Conservation (phyloP, 352 stramenopile species). For the Plasmopara viticola region DNA sequence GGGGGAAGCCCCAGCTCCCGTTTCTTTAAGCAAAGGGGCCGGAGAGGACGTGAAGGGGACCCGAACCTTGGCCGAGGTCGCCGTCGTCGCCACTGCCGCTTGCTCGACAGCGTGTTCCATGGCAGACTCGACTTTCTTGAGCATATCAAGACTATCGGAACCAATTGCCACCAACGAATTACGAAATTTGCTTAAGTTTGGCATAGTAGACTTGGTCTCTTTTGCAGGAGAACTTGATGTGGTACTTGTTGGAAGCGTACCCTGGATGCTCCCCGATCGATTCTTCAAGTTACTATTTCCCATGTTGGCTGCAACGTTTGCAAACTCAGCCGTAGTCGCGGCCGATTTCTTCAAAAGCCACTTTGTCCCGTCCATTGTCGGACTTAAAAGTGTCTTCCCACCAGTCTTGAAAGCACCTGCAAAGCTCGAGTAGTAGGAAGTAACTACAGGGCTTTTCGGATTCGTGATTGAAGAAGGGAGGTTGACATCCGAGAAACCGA, state of each 20-base stretch:
- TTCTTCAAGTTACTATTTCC: constrained; percentile 23
- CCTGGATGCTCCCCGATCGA: constrained; percentile 18
- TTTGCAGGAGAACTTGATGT: constrained; percentile 7
- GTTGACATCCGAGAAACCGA: constrained; percentile 21
- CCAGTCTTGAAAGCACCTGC: constrained; percentile 57
- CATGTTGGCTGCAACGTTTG: constrained; percentile 22
- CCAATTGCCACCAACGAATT: constrained; percentile 59
- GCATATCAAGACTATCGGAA: constrained; percentile 64
- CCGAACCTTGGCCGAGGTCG: constrained; percentile 36
- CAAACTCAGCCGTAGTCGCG: constrained; percentile 25
- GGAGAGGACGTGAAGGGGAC: constrained; percentile 29
- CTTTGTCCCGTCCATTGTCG: constrained; percentile 55
- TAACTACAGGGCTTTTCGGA: constrained; percentile 11
- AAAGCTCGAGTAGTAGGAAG: constrained; percentile 69
- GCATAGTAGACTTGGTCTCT: constrained; percentile 20
- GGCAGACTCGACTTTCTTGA: constrained; percentile 68
- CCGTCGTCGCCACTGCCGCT: constrained; percentile 19
- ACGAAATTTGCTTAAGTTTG: constrained; percentile 49
- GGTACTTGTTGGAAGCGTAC: constrained; percentile 5
- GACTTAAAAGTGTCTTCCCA: constrained; percentile 62
- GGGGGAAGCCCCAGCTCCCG: constrained; percentile 4
- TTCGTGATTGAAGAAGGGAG: constrained; percentile 13
- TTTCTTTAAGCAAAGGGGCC: constrained; percentile 19
- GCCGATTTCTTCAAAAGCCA: constrained; percentile 72
- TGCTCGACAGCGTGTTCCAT: constrained; percentile 27